phyloP scores from a whole-genome alignment of 129 eudicot genomes.

The Glebionis coronaria region DNA sequence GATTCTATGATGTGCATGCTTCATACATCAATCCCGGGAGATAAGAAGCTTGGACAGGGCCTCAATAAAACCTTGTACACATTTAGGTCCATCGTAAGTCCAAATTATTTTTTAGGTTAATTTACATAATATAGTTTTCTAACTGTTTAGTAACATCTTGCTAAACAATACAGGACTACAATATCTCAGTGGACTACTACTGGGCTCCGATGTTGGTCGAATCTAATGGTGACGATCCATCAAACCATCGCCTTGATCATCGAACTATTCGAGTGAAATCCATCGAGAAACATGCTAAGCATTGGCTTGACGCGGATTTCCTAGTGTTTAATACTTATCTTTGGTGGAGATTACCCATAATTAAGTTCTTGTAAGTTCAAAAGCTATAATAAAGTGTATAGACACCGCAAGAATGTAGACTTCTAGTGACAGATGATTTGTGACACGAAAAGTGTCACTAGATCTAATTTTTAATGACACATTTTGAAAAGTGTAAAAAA shows the following conservation, averaged over 20 bases:
- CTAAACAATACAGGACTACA: constrained; percentile 50
- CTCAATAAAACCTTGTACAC: constrained; percentile 48
- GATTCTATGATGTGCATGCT: constrained; percentile 73
- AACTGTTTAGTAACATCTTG: too few relatives aligned
- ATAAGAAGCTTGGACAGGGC: constrained; percentile 24
- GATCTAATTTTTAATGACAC: too few relatives aligned
- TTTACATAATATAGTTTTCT: too few relatives aligned
- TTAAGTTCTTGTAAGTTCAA: constrained; percentile 54
- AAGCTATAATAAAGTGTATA: background rate
- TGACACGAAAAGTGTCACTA: too few relatives aligned
- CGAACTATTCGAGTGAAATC: constrained; percentile 48
- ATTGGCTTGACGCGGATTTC: constrained; percentile 57
- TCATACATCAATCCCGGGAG: constrained; percentile 42
- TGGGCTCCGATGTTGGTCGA: constrained; percentile 77
- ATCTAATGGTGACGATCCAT: constrained; percentile 65
- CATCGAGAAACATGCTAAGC: constrained; percentile 57
- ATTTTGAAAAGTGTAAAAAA: too few relatives aligned
- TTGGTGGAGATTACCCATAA: constrained; percentile 60
- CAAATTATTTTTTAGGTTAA: too few relatives aligned
- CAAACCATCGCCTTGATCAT: constrained; percentile 43
- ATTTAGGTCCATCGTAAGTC: constrained; percentile 50
- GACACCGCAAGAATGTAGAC: too few relatives aligned
- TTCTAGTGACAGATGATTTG: too few relatives aligned
- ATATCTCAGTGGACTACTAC: constrained; percentile 53
- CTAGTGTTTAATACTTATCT: constrained; percentile 57